Conservation (phyloP, 805 yeast genomes). For the Wickerhamiella occidentalis region DNA sequence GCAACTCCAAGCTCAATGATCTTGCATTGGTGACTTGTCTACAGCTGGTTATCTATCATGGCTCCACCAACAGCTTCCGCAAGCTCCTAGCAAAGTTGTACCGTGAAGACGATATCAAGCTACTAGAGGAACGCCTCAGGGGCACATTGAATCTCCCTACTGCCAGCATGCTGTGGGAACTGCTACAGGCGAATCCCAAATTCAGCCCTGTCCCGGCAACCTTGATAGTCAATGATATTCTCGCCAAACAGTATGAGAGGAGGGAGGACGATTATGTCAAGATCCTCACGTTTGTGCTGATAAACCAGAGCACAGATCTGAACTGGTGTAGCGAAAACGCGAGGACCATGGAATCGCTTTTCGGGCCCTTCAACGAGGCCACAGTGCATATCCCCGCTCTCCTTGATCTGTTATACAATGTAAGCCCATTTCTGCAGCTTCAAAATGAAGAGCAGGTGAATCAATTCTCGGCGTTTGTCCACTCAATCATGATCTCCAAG, state of each 20-base stretch:
- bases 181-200: constrained; percentile 55
- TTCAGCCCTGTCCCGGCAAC: constrained; percentile 30
- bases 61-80: constrained; percentile 32
- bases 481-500: constrained; percentile 1
- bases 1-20: neutral
- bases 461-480: constrained; percentile 1
- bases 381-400: constrained; percentile 15
- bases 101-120: constrained; percentile 27
- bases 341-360: neutral
- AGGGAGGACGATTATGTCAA: constrained; percentile 10
- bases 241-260: neutral
- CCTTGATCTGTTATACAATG: constrained; percentile 19
- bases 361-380: constrained; percentile 2
- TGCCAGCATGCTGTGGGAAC: constrained; percentile 58
- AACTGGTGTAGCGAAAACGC: constrained; percentile 14
- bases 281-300: constrained; percentile 13
- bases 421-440: constrained; percentile 14
- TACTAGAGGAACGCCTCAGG: constrained; percentile 22
- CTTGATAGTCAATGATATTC: constrained; percentile 13
- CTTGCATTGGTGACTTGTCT: constrained; percentile 51
- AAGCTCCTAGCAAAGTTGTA: constrained; percentile 27
- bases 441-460: constrained; percentile 1
- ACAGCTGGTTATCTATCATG: constrained; percentile 48
- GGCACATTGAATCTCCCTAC: constrained; percentile 20
- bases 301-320: constrained; percentile 12